Conservation (phyloP, 345 rosid species). For the Linum lewisii region DNA sequence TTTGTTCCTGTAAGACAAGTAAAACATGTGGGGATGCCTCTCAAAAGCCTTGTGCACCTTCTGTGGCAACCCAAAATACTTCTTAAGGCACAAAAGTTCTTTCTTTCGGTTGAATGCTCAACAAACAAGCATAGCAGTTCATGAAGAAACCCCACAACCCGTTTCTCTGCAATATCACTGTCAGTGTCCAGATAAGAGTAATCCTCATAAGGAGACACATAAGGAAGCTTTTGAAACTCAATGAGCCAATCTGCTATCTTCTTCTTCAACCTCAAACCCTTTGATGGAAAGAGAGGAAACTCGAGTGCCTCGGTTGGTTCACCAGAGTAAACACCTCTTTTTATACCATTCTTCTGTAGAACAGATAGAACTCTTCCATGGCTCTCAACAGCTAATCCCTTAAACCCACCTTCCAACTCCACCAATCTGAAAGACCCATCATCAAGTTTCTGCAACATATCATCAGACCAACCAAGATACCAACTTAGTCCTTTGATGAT, state of each 20-base stretch:
- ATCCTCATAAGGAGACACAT: constrained; percentile 73
- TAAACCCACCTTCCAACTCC: constrained; percentile 63
- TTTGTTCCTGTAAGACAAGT: constrained; percentile 57
- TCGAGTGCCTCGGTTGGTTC: constrained; percentile 34
- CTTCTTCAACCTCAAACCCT: constrained; percentile 61
- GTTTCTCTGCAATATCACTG: constrained; percentile 72
- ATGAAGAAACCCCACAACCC: constrained; percentile 78
- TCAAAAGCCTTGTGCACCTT: constrained; percentile 77
- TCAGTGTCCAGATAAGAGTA: constrained; percentile 49
- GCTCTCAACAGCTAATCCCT: constrained; percentile 44
- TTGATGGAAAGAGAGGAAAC: constrained; percentile 74
- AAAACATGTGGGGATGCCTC: constrained; percentile 76
- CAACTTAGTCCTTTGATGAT: constrained; percentile 72
- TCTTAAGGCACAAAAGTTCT: constrained; percentile 63
- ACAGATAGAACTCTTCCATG: constrained; percentile 35
- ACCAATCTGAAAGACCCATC: constrained; percentile 48
- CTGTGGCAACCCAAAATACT: constrained; percentile 50
- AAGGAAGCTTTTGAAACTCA: constrained; percentile 66
- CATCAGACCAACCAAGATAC: constrained; percentile 76
- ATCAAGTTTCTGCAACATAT: constrained; percentile 33
- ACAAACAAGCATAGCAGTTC: constrained; percentile 75
- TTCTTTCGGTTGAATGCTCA: constrained; percentile 74
- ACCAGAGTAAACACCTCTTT: constrained; percentile 30
- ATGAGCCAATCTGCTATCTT: constrained; percentile 62
- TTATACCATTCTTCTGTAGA: constrained; percentile 54